Evolutionary conservation across 352 stramenopile genomes (phyloP), one percentile per base, ranked within the genome.

Genomic region (Phytophthora aleatoria): DNA sequence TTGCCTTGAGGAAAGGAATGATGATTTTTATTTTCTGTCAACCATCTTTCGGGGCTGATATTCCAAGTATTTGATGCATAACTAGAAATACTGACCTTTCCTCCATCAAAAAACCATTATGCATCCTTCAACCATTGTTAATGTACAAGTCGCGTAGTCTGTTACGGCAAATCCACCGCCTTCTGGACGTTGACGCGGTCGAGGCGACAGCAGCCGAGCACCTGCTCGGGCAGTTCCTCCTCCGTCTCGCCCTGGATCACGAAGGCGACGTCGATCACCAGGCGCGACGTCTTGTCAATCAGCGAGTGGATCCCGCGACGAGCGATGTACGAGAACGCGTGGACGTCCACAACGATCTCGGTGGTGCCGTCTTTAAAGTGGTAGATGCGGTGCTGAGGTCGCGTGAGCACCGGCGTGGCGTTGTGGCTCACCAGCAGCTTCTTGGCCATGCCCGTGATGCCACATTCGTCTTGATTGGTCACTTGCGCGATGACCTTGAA

Each of bases 1-100:
- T 16, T 11, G 6, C 3, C 3, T n/a, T 52, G 45, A 68, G 61
- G 67, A 85, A 82, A 76, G 77, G 81, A 64, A 48, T 92, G 85
- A 94, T 89, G 85, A 92, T 73, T 87, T 80, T 74, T 73, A 85
- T 87, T 69, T 70, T 74, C 82, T 89, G 81, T 83, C 76, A 89
- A 94, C 82, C 85, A 94, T 94, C 85, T 94, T 94, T 94, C 85
- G 85, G 85, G 85, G 88, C 85, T 92, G 85, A 94, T 91, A 69
- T 76, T 91, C 81, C 83, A 91, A 76, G 60, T 75, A 76, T 57
- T 71, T 94, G 85, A 94, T 92, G 85, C 60, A 92, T 83, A 76
- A 75, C 69, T 73, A 89, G 74, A 83, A 81, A 74, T 87, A 73
- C 85, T 94, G 85, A 94, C 83, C 81, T 79, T 84, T 89, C 78